Base-by-base conservation (phyloP, 2,329 filamentous ascomycete genomes). In the Fusarium armeniacum region DNA sequence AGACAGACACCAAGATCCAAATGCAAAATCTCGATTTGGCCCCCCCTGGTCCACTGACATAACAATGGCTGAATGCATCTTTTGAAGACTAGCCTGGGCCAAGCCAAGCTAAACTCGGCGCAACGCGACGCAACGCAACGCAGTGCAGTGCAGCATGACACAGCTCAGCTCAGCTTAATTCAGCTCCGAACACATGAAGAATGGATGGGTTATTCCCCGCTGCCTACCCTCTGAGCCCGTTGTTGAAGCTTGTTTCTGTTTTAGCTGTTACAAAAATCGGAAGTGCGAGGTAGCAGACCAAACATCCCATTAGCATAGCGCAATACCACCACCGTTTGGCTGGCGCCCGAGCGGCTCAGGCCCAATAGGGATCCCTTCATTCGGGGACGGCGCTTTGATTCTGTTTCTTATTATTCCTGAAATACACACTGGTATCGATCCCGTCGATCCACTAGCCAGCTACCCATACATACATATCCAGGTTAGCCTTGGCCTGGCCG, bases 21-120 rank as follows among this genome's bases (percentile, higher is more conserved):
- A 72, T 73, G 69, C 64, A 59, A 73, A 73, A 73, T 73, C 71
- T 72, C 69, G 71, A 73, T 72, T 72, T 56, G 47, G 60, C 65
- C 64, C 58, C 63, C 63, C 53, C 54, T 64, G 58, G 45, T 54
- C 45, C 38, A 54, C 53, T 44, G 43, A 51, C 63, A 54, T 20
- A 3, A 45, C 47, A 30, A 62, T 56, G 51, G 44, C 44, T 65
- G 58, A 32, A 62, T 44, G 28, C 52, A 52, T 38, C 44, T 47
- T 36, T 28, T 22, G 33, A 40, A 51, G 24, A 24, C 33, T 51
- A 28, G 33, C 12, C 47, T 28, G 24, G 24, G 12, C 47, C 47
- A 36, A 36, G 32, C 53, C 22, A 55, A 46, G 30, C 52, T 26
- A 55, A 55, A 26, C 40, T 24, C 15, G 32, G 33, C 49, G 22